phyloP scores from a whole-genome alignment of 495 filamentous ascomycete genomes.

The Haplographium delicatum region DNA sequence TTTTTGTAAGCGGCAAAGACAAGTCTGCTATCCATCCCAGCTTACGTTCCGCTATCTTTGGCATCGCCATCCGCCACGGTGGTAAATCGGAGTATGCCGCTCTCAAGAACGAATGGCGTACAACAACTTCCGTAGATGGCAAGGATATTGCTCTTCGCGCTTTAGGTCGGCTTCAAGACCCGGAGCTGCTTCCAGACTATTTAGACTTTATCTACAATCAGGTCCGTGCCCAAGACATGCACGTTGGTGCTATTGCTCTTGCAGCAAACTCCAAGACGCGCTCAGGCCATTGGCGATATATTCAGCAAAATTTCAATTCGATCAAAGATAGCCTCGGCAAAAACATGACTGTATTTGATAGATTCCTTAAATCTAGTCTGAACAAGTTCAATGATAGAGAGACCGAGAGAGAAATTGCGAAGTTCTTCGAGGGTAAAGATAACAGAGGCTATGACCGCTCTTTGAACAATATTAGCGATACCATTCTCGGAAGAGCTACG shows the following conservation, averaged over 20 bases:
- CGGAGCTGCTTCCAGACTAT: constrained; percentile 61
- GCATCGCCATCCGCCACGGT: constrained; percentile 64
- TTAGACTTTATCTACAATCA: constrained; percentile 75
- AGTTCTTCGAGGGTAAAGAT: constrained; percentile 73
- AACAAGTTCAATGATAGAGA: constrained; percentile 67
- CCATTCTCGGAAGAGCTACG: constrained; percentile 55
- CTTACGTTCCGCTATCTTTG: constrained; percentile 74
- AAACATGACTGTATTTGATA: constrained; percentile 83
- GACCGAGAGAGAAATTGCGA: constrained; percentile 59
- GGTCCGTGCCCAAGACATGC: constrained; percentile 77
- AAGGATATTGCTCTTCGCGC: constrained; percentile 77
- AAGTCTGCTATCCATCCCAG: constrained; percentile 63
- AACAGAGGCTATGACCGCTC: constrained; percentile 59
- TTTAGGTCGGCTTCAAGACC: constrained; percentile 62
- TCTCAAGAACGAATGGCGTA: constrained; percentile 76
- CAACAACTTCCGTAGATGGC: constrained; percentile 78
- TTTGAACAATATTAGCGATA: constrained; percentile 58
- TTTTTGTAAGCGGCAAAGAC: constrained; percentile 62
- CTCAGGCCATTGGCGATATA: constrained; percentile 72
- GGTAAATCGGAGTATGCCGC: constrained; percentile 57
- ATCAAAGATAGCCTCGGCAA: constrained; percentile 62
- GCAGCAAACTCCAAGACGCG: constrained; percentile 66
- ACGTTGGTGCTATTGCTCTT: constrained; percentile 68
- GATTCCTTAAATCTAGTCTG: constrained; percentile 73
- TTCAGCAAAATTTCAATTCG: constrained; percentile 70